Evolutionary conservation across 257 asterid genomes (phyloP), one percentile per base, ranked within the genome.

Genomic region (Ballota nigra): DNA sequence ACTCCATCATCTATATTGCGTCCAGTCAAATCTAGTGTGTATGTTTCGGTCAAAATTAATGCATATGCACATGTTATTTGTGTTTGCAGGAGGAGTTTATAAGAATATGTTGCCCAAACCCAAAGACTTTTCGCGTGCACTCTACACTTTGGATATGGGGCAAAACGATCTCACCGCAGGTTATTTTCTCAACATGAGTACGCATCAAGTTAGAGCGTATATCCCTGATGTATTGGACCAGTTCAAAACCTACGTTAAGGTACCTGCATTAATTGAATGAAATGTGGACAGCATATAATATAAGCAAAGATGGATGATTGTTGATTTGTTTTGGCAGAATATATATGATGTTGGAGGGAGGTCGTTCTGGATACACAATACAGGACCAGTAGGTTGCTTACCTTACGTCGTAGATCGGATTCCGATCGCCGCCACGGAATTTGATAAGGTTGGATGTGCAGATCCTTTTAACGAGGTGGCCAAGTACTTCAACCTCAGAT

Each of bases 371-470:
- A 84, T 94, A 76, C 97, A 94, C 75, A 86, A 86, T 67, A 94
- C 99, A 4, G 99, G 97, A 5, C 97, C 99, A 1, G 84, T 85
- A 2, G 99, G 99, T 19, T 94, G 99, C 56, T 80, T 89, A 53
- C 86, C 99, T 6, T 89, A 91, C 19, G 65, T 91, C 3, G 19
- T 91, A 71, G 96, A 85, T 69, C 82, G 83, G 6, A 41, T 87
- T 6, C 59, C 59, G 6, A 65, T 91, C 52, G 72, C 78, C 0
- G 87, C 96, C 0, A 85, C 78, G 4, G 81, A 86, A 71, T 61
- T 85, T 0, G 97, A 91, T 43, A 79, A 83, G 72, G 79, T 24
- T 3, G 97, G 99, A 4, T 94, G 97, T 47, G 93, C 89, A 1
- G 33, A 78, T 23, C 95, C 99, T 11, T 74, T 72, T 7, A 94